These are phyloP conservation scores for Pseudocercospora vitis DNA, from an alignment of 2,329 filamentous ascomycete genomes.

Conservation along the genomic window DNA sequence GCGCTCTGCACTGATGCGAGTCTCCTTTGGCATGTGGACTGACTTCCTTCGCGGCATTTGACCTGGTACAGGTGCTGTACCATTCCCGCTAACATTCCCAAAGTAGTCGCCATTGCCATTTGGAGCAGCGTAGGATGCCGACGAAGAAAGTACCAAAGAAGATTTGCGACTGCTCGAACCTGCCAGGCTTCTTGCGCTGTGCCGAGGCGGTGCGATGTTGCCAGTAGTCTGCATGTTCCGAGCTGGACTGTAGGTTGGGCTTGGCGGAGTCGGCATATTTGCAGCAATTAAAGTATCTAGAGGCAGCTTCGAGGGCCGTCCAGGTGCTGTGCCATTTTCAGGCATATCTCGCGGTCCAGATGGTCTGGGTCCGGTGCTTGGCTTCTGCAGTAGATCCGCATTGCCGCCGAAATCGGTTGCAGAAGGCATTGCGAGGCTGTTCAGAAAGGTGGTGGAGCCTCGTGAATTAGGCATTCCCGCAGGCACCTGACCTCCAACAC, in stretches of 20 bases:
- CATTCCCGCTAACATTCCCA: slow-evolving; percentile 31
- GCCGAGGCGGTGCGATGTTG: slow-evolving; percentile 64
- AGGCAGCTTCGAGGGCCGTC: slow-evolving; percentile 48
- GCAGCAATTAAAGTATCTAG: slow-evolving; percentile 55
- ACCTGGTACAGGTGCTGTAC: slow-evolving; percentile 11
- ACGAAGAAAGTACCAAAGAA: slow-evolving; percentile 44
- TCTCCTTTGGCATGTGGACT: slow-evolving; percentile 55
- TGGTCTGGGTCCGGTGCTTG: slow-evolving; percentile 31
- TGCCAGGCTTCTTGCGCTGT: slow-evolving; percentile 63
- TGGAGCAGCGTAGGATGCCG: slow-evolving; percentile 42
- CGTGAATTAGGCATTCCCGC: slow-evolving; percentile 30
- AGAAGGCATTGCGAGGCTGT: slow-evolving; percentile 43
- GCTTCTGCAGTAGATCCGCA: slow-evolving; percentile 24
- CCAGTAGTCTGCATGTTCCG: slow-evolving; percentile 68
- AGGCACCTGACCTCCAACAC: slow-evolving; percentile 16
- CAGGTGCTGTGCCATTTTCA: slow-evolving; percentile 35
- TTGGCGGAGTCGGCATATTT: slow-evolving; percentile 67
- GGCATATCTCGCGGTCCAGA: slow-evolving; percentile 58
- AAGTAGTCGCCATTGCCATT: slow-evolving; percentile 46
- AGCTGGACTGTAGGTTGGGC: slow-evolving; percentile 76
- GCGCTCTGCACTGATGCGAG: slow-evolving; percentile 66
- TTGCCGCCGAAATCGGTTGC: slow-evolving; percentile 40
- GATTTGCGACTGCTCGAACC: slow-evolving; percentile 55
- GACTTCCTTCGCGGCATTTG: slow-evolving; percentile 41
- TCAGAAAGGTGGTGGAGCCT: slow-evolving; percentile 30